Conservation (phyloP, 495 filamentous ascomycete genomes). For the Aspergillus campestris region DNA sequence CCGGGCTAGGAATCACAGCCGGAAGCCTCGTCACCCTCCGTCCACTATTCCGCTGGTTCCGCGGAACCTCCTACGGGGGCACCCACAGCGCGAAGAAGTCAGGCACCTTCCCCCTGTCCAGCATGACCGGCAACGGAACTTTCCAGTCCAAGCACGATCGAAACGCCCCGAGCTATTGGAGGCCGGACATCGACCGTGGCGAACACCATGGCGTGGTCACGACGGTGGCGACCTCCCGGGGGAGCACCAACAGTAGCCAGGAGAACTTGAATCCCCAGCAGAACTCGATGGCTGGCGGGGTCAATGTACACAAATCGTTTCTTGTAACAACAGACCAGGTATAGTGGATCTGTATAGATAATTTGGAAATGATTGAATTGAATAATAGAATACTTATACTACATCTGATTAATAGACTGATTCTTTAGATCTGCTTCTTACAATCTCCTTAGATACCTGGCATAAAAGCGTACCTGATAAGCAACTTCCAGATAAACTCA, state of each 20-base stretch:
- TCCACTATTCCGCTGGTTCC: constrained; percentile 40
- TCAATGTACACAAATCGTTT: constrained; percentile 36
- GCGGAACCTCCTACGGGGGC: constrained; percentile 22
- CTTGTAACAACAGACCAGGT: constrained; percentile 23
- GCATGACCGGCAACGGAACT: constrained; percentile 18
- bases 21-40: constrained; percentile 41
- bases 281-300: constrained; percentile 16
- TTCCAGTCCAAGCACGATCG: constrained; percentile 13
- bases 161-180: constrained; percentile 22
- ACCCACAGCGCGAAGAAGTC: constrained; percentile 20
- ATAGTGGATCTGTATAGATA: constrained; percentile 1
- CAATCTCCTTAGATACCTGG: too few relatives aligned
- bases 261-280: constrained; percentile 29
- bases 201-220: constrained; percentile 21
- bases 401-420: too few relatives aligned
- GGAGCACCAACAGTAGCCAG: constrained; percentile 29
- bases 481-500: too few relatives aligned
- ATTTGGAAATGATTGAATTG: neutral
- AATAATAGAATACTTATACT: neutral
- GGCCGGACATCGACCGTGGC: constrained; percentile 22
- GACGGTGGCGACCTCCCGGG: constrained; percentile 23
- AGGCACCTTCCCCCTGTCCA: constrained; percentile 27
- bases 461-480: too few relatives aligned
- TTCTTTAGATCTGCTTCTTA: too few relatives aligned
- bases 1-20: constrained; percentile 37